These are phyloP conservation scores for Pseudogymnoascus sp. DNA, from an alignment of 2,329 filamentous ascomycete genomes.

Conservation along the genomic window DNA sequence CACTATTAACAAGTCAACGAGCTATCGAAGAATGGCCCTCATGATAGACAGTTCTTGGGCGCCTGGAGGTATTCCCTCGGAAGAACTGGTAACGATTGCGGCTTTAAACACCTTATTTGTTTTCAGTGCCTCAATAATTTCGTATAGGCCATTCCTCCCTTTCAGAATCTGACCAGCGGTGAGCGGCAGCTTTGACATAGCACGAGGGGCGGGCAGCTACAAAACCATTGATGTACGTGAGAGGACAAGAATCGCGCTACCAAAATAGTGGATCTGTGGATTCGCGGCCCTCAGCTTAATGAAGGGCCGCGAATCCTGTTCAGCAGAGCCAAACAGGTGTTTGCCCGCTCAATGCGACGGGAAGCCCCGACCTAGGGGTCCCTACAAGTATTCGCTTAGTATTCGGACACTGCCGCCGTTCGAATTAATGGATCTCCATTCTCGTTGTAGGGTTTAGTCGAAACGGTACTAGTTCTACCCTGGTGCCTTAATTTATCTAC, in stretches of 20 bases:
- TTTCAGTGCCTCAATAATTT: conserved; percentile 3
- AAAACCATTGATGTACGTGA: background rate
- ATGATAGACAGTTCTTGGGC: background rate
- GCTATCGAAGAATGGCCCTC: background rate
- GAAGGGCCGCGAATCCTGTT: too few species aligned
- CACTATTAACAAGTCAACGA: conserved; percentile 17
- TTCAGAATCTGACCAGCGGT: conserved; percentile 9
- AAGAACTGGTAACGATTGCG: background rate
- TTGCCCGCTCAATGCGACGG: too few species aligned
- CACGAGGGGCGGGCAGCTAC: background rate
- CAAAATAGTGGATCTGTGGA: too few species aligned
- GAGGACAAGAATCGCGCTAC: background rate
- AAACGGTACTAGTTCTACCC: background rate
- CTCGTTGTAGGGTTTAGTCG: background rate
- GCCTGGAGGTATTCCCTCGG: background rate
- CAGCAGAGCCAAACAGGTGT: too few species aligned
- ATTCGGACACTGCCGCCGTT: too few species aligned
- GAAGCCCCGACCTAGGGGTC: too few species aligned
- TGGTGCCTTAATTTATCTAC: background rate
- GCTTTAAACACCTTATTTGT: conserved; percentile 1
- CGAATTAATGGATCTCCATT: too few species aligned
- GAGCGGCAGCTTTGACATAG: background rate
- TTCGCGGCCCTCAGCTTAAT: too few species aligned
- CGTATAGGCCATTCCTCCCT: background rate
- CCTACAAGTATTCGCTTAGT: too few species aligned